Evolutionary conservation across 1,139 yeast species (phyloP).

Genomic region (Candida glucosophila): DNA sequence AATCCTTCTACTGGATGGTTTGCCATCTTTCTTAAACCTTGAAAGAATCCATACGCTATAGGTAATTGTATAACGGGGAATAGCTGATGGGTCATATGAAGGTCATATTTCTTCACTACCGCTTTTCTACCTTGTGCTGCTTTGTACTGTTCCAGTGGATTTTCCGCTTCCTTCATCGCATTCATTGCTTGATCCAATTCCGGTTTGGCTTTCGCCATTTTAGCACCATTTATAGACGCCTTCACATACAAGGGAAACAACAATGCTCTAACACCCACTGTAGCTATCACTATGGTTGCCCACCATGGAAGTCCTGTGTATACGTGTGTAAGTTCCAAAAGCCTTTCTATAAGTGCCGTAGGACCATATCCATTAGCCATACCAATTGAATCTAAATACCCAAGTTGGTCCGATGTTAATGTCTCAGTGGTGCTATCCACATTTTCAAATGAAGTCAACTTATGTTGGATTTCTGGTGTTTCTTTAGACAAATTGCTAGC

Average conservation of each 20-base stretch:
- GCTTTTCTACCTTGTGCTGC: constrained; percentile 53
- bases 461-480: constrained; percentile 20
- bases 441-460: constrained; percentile 24
- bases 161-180: constrained; percentile 29
- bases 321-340: constrained; percentile 73
- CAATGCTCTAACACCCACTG: constrained; percentile 57
- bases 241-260: constrained; percentile 79
- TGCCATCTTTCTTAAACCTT: constrained; percentile 86
- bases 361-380: constrained; percentile 87
- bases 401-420: constrained; percentile 64
- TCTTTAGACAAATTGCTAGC: too few species aligned
- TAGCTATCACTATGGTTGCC: constrained; percentile 73
- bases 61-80: constrained; percentile 72
- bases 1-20: constrained; percentile 80
- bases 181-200: constrained; percentile 48
- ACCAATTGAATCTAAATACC: constrained; percentile 82
- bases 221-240: constrained; percentile 78
- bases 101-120: constrained; percentile 60
- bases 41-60: constrained; percentile 81
- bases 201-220: constrained; percentile 70
- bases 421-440: constrained; percentile 14
- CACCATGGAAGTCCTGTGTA: constrained; percentile 95
- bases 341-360: constrained; percentile 67
- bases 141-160: constrained; percentile 44
- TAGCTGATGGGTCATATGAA: constrained; percentile 66